These are phyloP conservation scores for Emmonsia crescens DNA, from an alignment of 2,329 filamentous ascomycete species.

Conservation along the genomic window DNA sequence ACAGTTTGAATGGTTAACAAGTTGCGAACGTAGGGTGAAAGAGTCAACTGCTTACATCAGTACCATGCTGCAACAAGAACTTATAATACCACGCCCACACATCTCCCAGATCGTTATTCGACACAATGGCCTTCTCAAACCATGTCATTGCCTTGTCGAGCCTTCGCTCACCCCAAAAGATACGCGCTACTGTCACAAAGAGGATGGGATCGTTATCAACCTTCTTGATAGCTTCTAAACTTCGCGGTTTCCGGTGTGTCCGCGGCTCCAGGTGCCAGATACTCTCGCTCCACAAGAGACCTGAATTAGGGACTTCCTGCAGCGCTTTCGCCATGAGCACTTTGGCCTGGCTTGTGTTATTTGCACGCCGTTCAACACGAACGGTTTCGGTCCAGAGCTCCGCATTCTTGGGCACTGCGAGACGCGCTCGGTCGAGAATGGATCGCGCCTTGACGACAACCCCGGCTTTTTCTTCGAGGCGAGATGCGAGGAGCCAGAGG, in stretches of 20 bases:
- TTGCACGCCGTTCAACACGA: constrained; percentile 76
- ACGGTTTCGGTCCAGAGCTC: constrained; percentile 91
- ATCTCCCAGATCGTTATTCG: constrained; percentile 80
- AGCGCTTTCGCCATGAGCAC: constrained; percentile 87
- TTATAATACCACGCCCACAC: constrained; percentile 98
- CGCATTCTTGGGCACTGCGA: constrained; percentile 74
- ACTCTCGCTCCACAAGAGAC: constrained; percentile 82
- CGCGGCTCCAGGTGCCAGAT: constrained; percentile 90
- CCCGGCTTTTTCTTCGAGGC: constrained; percentile 76
- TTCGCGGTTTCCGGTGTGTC: constrained; percentile 83
- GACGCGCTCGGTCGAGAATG: constrained; percentile 79
- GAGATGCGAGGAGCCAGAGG: constrained; percentile 79
- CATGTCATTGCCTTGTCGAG: constrained; percentile 91
- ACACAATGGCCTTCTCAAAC: constrained; percentile 90
- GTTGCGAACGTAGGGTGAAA: neutral
- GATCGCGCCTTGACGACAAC: constrained; percentile 85
- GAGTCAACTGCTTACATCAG: constrained; percentile 42
- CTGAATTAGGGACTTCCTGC: constrained; percentile 80
- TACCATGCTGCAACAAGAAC: constrained; percentile 85
- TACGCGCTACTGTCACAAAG: constrained; percentile 83
- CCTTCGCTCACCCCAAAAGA: constrained; percentile 89
- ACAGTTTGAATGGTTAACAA: neutral
- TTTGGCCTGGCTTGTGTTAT: constrained; percentile 73
- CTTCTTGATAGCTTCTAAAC: constrained; percentile 91
- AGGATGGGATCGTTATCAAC: constrained; percentile 84